Evolutionary conservation across 2,329 filamentous ascomycete genomes (phyloP).

Genomic region (Cryphonectria japonica): DNA sequence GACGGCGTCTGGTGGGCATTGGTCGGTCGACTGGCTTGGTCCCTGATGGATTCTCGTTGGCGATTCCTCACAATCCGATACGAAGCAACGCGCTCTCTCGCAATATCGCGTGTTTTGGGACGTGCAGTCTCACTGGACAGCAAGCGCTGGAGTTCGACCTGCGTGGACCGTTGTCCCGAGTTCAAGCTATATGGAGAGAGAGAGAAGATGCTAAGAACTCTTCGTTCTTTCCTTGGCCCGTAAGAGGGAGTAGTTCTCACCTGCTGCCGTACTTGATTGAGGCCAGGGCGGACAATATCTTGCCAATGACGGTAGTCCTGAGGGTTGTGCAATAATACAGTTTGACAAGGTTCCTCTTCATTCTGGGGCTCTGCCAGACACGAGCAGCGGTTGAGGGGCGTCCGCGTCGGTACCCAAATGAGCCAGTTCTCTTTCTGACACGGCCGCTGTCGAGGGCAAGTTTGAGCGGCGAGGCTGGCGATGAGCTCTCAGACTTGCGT

Average conservation of each 20-base stretch:
- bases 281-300: constrained; percentile 7
- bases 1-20: background rate
- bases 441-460: background rate
- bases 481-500: constrained; percentile 2
- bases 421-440: constrained; percentile 11
- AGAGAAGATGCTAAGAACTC: background rate
- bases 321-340: constrained; percentile 10
- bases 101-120: constrained; percentile 4
- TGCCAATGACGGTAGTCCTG: constrained; percentile 1
- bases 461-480: background rate
- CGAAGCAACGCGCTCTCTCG: constrained; percentile 7
- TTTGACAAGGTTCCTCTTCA: constrained; percentile 12
- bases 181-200: background rate
- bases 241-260: background rate
- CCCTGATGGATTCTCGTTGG: background rate
- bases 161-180: constrained; percentile 1
- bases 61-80: constrained; percentile 2
- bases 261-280: constrained; percentile 4
- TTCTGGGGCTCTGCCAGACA: constrained; percentile 7
- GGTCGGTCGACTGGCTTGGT: background rate
- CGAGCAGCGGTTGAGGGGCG: constrained; percentile 4
- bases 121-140: constrained; percentile 3
- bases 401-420: constrained; percentile 2
- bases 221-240: background rate
- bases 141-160: constrained; percentile 10